phyloP scores from a whole-genome alignment of 2,329 filamentous ascomycete genomes.

The Sphaerulina vaccinii region DNA sequence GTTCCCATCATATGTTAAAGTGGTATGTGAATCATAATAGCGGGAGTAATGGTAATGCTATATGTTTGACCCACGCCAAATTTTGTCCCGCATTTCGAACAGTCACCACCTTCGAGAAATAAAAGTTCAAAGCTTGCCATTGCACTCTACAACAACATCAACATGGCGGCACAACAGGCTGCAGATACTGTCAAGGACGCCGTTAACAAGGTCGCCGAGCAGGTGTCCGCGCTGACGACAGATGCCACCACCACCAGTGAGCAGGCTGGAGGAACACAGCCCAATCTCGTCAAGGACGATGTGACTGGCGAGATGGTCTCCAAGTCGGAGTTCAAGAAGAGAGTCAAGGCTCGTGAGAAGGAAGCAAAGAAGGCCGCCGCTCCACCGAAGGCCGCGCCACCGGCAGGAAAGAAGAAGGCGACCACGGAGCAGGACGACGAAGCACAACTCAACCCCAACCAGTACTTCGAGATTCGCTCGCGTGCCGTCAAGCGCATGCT shows the following conservation, averaged over 20 bases:
- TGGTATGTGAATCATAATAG: no score
- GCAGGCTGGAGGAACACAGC: constrained; percentile 22
- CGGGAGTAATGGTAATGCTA: no score
- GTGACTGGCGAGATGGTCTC: constrained; percentile 80
- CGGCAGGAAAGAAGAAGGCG: constrained; percentile 60
- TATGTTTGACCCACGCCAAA: no score
- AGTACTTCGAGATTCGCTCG: constrained; percentile 97
- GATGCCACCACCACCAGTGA: constrained; percentile 18
- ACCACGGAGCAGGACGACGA: constrained; percentile 64
- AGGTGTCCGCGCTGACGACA: constrained; percentile 37
- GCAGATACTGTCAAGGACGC: constrained; percentile 41
- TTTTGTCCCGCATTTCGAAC: no score
- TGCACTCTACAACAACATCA: constrained; percentile 16
- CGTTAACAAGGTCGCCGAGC: constrained; percentile 36
- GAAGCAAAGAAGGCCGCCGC: constrained; percentile 86
- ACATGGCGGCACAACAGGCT: constrained; percentile 38
- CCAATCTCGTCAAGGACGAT: constrained; percentile 77
- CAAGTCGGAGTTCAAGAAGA: constrained; percentile 74
- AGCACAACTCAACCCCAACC: constrained; percentile 70
- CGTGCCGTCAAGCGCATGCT: constrained; percentile 75
- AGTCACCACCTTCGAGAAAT: no score
- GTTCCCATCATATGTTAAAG: no score
- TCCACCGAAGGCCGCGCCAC: constrained; percentile 60
- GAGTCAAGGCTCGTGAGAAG: constrained; percentile 84
- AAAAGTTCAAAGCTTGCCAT: background rate